These are phyloP conservation scores for Terfezia boudieri DNA, from an alignment of 495 filamentous ascomycete species.

Conservation along the genomic window DNA sequence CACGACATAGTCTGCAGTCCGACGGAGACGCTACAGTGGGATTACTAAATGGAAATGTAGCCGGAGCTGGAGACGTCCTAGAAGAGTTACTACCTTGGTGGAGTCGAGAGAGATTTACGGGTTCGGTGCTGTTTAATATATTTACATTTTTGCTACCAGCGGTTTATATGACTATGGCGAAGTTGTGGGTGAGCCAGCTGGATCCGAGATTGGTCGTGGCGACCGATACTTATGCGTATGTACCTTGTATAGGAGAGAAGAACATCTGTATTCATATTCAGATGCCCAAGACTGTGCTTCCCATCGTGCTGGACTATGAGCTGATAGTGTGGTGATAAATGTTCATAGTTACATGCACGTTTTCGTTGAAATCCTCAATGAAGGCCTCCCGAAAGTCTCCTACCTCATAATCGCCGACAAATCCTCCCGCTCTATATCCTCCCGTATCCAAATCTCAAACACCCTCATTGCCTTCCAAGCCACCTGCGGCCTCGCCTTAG, in stretches of 20 bases:
- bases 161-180: constrained; percentile 44
- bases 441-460: constrained; percentile 37
- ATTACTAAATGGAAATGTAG: no score
- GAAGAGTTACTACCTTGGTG: no score
- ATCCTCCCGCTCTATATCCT: constrained; percentile 27
- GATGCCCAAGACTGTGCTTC: no score
- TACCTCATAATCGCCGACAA: constrained; percentile 54
- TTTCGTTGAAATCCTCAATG: constrained; percentile 49
- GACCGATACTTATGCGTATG: constrained; percentile 39
- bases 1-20: no score
- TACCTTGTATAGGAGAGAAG: no score
- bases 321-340: no score
- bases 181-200: constrained; percentile 53
- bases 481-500: constrained; percentile 35
- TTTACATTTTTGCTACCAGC: constrained; percentile 43
- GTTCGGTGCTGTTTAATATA: constrained; percentile 40
- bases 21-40: no score
- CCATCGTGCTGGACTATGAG: no score
- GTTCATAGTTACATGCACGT: constrained; percentile 8
- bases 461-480: constrained; percentile 40
- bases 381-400: constrained; percentile 45
- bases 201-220: constrained; percentile 44
- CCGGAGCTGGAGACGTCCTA: no score
- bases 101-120: constrained; percentile 23
- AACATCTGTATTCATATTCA: no score